These are phyloP conservation scores for Hericium erinaceus DNA, from an alignment of 768 basidiomycete genomes.

Conservation along the genomic window DNA sequence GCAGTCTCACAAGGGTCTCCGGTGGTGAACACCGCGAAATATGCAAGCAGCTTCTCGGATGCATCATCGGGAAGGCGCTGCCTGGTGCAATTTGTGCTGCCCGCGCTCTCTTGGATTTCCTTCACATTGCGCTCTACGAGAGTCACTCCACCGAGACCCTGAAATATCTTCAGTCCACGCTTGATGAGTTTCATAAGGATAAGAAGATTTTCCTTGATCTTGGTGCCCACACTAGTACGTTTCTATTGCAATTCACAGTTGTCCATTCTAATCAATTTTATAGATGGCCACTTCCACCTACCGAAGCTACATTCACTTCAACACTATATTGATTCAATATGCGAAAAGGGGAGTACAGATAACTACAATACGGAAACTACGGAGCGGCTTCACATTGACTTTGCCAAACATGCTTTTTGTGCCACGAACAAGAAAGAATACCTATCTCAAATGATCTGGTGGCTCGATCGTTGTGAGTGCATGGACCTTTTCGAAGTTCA, in stretches of 20 bases:
- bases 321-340: slow-evolving; percentile 10
- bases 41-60: neutral
- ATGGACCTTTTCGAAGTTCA: neutral
- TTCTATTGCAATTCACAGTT: neutral
- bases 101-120: slow-evolving; percentile 24
- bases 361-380: slow-evolving; percentile 23
- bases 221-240: slow-evolving; percentile 23
- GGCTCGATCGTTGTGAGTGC: slow-evolving; percentile 11
- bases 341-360: slow-evolving; percentile 9
- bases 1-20: neutral
- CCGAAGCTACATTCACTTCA: slow-evolving; percentile 10
- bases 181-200: slow-evolving; percentile 29
- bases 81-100: neutral
- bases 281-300: slow-evolving; percentile 4
- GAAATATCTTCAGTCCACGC: slow-evolving; percentile 15
- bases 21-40: neutral
- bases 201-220: slow-evolving; percentile 28
- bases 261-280: neutral
- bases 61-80: neutral
- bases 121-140: slow-evolving; percentile 28
- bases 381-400: slow-evolving; percentile 24
- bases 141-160: slow-evolving; percentile 25
- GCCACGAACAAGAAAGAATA: slow-evolving; percentile 20
- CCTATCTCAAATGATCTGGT: slow-evolving; percentile 22
- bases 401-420: slow-evolving; percentile 22